A percentile compares a stretch with the other conserved stretches of the same genome.
Conservation (phyloP, 2,329 filamentous ascomycete species). For the Fusarium decemcellulare region DNA sequence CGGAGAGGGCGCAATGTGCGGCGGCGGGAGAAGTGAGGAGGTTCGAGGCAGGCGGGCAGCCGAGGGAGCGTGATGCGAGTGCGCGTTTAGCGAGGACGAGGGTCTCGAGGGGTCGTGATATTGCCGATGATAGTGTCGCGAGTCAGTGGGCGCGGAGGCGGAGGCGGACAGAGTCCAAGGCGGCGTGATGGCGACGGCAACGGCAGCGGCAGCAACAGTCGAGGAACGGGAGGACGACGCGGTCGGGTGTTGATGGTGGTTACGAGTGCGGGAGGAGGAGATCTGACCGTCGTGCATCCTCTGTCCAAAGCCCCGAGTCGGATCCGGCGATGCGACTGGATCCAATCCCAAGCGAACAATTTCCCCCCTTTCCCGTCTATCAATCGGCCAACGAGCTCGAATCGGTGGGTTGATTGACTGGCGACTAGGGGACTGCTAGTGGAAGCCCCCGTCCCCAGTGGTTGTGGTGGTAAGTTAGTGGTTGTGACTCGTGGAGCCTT, state of each 20-base stretch:
- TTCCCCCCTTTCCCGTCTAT: slow-evolving; percentile 46
- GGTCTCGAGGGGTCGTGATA: slow-evolving; percentile 38
- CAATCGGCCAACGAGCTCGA: slow-evolving; percentile 33
- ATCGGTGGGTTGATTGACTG: slow-evolving; percentile 33
- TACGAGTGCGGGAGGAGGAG: slow-evolving; percentile 33
- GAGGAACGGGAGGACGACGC: slow-evolving; percentile 38
- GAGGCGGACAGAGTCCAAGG: slow-evolving; percentile 38
- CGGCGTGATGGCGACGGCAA: slow-evolving; percentile 41
- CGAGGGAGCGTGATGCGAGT: slow-evolving; percentile 48
- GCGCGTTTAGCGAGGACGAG: slow-evolving; percentile 38
- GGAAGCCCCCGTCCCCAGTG: slow-evolving; percentile 32
- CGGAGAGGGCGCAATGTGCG: slow-evolving; percentile 48
- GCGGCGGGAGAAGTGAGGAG: slow-evolving; percentile 61
- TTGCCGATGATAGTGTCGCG: slow-evolving; percentile 30
- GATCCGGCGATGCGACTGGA: slow-evolving; percentile 41
- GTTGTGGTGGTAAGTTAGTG: slow-evolving; percentile 22
- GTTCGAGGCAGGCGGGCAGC: slow-evolving; percentile 56
- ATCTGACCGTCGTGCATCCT: slow-evolving; percentile 48
- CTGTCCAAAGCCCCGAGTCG: slow-evolving; percentile 32
- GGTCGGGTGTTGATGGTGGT: slow-evolving; percentile 34
- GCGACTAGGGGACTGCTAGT: slow-evolving; percentile 43
- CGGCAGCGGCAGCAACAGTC: slow-evolving; percentile 24
- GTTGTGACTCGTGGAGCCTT: slow-evolving; percentile 33
- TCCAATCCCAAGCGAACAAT: slow-evolving; percentile 43
- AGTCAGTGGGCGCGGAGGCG: slow-evolving; percentile 32